Percentiles rank a stretch among this genome's conserved stretches.
These are phyloP conservation scores for Gynostemma pentaphyllum DNA, from an alignment of 306 rosid species.

Conservation along the genomic window DNA sequence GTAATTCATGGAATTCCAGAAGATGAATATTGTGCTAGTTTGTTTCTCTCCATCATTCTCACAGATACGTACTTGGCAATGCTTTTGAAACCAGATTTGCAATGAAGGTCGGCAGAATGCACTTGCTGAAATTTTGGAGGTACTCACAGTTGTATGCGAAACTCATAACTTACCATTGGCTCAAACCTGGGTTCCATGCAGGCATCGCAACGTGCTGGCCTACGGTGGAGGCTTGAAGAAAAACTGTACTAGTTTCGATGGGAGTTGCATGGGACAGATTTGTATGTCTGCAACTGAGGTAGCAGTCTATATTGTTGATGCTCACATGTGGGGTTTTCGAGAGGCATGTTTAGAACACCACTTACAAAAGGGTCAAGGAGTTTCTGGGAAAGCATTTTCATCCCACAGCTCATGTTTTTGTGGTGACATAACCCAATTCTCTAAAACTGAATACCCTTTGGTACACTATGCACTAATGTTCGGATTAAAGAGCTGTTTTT, in stretches of 20 bases:
- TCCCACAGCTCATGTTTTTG: conserved; percentile 60
- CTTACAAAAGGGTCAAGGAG: conserved; percentile 86
- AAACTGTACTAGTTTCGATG: conserved; percentile 69
- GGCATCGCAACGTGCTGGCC: conserved; percentile 69
- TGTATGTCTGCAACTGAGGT: conserved; percentile 84
- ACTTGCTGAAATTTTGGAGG: conserved; percentile 68
- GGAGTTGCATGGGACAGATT: conserved; percentile 67
- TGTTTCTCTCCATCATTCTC: conserved; percentile 36
- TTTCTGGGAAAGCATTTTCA: conserved; percentile 70
- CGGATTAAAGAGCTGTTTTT: conserved; percentile 50
- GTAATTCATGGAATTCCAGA: neutral
- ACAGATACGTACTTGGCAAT: conserved; percentile 72
- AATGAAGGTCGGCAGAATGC: conserved; percentile 75
- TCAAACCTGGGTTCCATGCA: conserved; percentile 97
- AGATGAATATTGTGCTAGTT: conserved; percentile 21
- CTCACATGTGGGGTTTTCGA: conserved; percentile 71
- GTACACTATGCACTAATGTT: conserved; percentile 86
- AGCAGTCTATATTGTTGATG: conserved; percentile 64
- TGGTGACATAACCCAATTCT: conserved; percentile 52
- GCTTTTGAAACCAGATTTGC: conserved; percentile 73
- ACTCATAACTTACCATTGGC: conserved; percentile 76
- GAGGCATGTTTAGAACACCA: conserved; percentile 92
- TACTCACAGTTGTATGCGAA: conserved; percentile 69
- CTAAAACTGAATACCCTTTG: conserved; percentile 75
- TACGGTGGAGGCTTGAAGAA: conserved; percentile 72